These are phyloP conservation scores for Stephanodiscus minutulus DNA, from an alignment of 108 stramenopile species.

Conservation along the genomic window DNA sequence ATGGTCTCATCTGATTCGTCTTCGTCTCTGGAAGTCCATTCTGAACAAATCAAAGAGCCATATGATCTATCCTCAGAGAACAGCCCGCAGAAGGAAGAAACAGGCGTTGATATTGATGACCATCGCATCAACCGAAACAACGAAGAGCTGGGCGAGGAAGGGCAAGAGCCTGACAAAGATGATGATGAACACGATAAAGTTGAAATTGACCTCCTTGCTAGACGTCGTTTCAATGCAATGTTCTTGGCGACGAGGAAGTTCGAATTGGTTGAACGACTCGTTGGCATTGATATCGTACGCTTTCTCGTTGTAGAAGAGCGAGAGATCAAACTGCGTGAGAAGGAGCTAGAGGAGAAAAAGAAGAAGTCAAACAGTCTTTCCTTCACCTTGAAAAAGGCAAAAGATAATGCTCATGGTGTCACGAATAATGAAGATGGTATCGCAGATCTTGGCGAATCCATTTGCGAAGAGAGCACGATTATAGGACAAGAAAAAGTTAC, in stretches of 20 bases:
- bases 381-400: conserved; percentile 27
- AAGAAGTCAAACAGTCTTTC: conserved; percentile 26
- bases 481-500: conserved; percentile 15
- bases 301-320: conserved; percentile 49
- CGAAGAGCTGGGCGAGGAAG: conserved; percentile 6
- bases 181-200: conserved; percentile 4
- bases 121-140: neutral
- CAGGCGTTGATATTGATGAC: neutral
- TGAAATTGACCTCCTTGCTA: conserved; percentile 18
- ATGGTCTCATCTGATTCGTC: neutral
- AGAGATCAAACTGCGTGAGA: conserved; percentile 32
- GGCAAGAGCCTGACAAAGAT: neutral
- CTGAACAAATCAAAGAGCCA: neutral
- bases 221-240: conserved; percentile 43
- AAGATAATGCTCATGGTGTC: neutral
- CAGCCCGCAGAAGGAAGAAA: neutral
- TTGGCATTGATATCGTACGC: conserved; percentile 52
- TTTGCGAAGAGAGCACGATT: conserved; percentile 1
- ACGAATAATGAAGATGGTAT: conserved; percentile 1
- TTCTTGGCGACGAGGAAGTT: conserved; percentile 50
- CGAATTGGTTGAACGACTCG: conserved; percentile 47
- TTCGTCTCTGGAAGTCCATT: neutral
- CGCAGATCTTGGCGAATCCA: conserved; percentile 10
- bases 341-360: conserved; percentile 30
- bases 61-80: neutral